These are phyloP conservation scores for Amanita pseudoporphyria DNA, from an alignment of 768 basidiomycete genomes.

Conservation along the genomic window DNA sequence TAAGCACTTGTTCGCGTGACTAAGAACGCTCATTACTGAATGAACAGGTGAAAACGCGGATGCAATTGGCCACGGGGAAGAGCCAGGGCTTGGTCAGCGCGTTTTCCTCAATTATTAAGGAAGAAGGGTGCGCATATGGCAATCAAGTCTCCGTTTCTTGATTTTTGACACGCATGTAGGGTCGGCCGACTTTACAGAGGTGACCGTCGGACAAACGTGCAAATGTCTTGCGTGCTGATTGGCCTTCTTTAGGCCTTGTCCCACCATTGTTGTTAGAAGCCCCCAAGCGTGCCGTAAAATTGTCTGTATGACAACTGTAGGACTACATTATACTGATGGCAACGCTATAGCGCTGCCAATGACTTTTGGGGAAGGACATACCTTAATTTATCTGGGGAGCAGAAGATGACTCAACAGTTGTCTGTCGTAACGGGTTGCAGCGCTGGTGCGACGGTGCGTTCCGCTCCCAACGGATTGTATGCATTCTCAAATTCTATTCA, in stretches of 20 bases:
- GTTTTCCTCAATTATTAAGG: slow-evolving; percentile 70
- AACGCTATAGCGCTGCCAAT: slow-evolving; percentile 48
- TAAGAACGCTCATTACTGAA: not conserved
- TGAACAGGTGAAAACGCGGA: slow-evolving; percentile 88
- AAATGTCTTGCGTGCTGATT: not conserved
- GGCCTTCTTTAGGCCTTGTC: slow-evolving; percentile 55
- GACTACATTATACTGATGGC: slow-evolving; percentile 2
- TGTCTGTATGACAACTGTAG: slow-evolving; percentile 34
- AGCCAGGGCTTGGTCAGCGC: slow-evolving; percentile 72
- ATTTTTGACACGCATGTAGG: slow-evolving; percentile 26
- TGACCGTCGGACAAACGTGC: slow-evolving; percentile 16
- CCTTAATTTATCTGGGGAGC: slow-evolving; percentile 48
- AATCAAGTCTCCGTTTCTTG: not conserved
- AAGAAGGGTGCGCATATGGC: slow-evolving; percentile 71
- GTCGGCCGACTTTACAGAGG: slow-evolving; percentile 83
- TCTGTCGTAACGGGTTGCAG: slow-evolving; percentile 86
- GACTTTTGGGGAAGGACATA: slow-evolving; percentile 94
- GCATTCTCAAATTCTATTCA: slow-evolving; percentile 9
- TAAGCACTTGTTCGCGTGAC: slow-evolving; percentile 31
- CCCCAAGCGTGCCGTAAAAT: slow-evolving; percentile 97
- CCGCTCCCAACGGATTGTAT: not conserved
- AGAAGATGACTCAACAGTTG: slow-evolving; percentile 83
- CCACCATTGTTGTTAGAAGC: slow-evolving; percentile 94
- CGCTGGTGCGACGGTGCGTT: slow-evolving; percentile 76
- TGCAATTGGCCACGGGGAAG: slow-evolving; percentile 92